Evolutionary conservation across 2,329 filamentous ascomycete genomes (phyloP), one percentile per base, ranked within the genome.

Genomic region (Zymoseptoria brevis): DNA sequence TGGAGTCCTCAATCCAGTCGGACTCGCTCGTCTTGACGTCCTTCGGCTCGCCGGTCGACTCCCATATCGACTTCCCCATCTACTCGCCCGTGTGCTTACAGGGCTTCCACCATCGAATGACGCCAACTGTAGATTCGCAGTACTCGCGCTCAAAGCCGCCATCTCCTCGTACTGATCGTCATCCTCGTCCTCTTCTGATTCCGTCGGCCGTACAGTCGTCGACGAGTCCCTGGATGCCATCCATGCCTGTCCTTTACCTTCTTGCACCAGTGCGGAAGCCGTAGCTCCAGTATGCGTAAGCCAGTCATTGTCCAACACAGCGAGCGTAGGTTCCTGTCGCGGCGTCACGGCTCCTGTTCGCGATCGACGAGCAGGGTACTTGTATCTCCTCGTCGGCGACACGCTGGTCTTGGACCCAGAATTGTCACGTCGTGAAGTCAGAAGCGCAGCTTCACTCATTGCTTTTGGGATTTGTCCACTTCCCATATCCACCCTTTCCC

Each of bases 161-260:
- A 72, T 65, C 52, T 72, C 69, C 24, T 72, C 70, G 55, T 72
- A 72, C 68, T 60, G 65, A 22, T 71, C 70, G 53, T 71, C 69
- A 9, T 68, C 68, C 4, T 67, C 65, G 16, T 77, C 74, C 6
- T 60, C 58, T 16, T 62, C 60, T 5, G 63, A 63, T 24, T 72
- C 60, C 3, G 62, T 57, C 1, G 62, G 58, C 7, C 63, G 55
- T 16, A 65, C 64, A 5, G 58, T 57, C 50, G 59, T 56, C 0
- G 79, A 80, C 61, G 79, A 83, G 62, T 82, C 79, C 24, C 81
- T 75, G 55, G 83, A 79, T 2, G 76, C 75, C 2, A 85, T 75
- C 83, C 83, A 86, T 57, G 79, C 80, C 67, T 85, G 83, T n/a
- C 83, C 83, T 64, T 86, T 85, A 59, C 79, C 79, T 64, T 86